Base-by-base conservation (phyloP, 768 basidiomycete species). In the Phylloporus rhodoxanthus region DNA sequence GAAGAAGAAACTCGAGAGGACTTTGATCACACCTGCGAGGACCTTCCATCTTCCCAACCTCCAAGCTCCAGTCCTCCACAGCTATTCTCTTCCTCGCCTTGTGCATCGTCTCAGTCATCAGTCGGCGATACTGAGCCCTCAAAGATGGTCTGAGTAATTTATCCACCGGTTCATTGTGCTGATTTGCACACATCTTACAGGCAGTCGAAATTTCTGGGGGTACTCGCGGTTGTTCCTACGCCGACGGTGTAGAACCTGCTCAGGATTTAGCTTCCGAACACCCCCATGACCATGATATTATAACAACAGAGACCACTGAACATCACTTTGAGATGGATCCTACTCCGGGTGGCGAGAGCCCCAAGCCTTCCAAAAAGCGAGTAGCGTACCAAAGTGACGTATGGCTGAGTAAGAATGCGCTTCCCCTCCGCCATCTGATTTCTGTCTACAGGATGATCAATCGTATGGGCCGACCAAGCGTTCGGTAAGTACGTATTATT, bases 21-120 rank as follows among this genome's bases (percentile, higher is more conserved):
- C 11, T 8, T 45, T 5, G 52, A 48, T 42, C 33, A 40, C 48
- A n/a, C 38, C 2, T 43, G 14, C 48, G 52, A 54, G 1, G 44
- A 57, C 11, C 21, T 52, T 19, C 43, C 34, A 2, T 65, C 64
- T 45, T 62, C 65, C 40, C 50, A 55, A 11, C 66, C 59, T 30
- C 77, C 75, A 23, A 74, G 71, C 52, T 81, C 79, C 9, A 80
- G 77, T 53, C 77, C 79, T 43, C 56, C 61, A 8, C 60, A 62
- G 15, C n/a, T 72, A 34, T 71, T 78, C 57, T 68, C 71, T 52
- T 70, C 76, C 42, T 74, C 77, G 7, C 72, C 76, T 5, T 53
- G 61, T n/a, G 56, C 52, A 28, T 67, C 62, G 11, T 70, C 72
- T 23, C 64, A 64, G 36, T 68, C 68, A 19, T 65, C 66, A 2